Base-by-base conservation (phyloP, 2,329 filamentous ascomycete genomes). In the Pseudogymnoascus destructans region DNA sequence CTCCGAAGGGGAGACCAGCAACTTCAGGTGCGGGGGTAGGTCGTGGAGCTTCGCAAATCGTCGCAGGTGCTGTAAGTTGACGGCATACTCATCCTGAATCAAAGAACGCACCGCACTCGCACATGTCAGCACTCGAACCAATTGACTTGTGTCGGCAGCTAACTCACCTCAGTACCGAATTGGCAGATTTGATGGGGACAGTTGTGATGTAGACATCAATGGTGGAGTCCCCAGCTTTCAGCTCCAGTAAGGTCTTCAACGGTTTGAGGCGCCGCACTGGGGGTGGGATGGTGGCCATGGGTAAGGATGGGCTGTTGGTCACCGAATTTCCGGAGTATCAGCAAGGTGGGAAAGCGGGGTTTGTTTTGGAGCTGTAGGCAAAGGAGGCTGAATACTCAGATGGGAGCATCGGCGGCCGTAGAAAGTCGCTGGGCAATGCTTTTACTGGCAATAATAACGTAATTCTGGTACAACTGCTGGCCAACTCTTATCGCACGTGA, bases 21-120 rank as follows among this genome's bases (percentile, higher is more conserved):
- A 27, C 61, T 42, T 59, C 56, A 27, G 57, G 58, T 23, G 58
- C 60, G 77, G 73, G 8, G 86, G 85, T 7, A 91, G 75, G 66
- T 86, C 84, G 57, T 75, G 74, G 52, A 79, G 80, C 70, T 90
- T 89, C 60, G 84, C 86, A 69, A 89, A 88, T 69, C 87, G 80
- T 62, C 87, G 85, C 59, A 92, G 76, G 72, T 92, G 83, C 72
- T 81, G 79, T 65, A 85, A 74, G 75, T 79, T 79, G 71, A 83
- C 80, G 77, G 77, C 79, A 66, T 78, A 77, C 68, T 80, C 79
- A 66, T 81, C 78, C 66, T 79, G 79, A 61, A 80, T 73, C 67
- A 82, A 70, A 57, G 74, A 72, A 65, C 79, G 77, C 64, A 84
- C 71, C 61, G 80, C 75, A 62, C 81, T 83, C 63, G 69, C 60